phyloP scores from a whole-genome alignment of 2,329 filamentous ascomycete genomes.

The Sporothrix schenckii region DNA sequence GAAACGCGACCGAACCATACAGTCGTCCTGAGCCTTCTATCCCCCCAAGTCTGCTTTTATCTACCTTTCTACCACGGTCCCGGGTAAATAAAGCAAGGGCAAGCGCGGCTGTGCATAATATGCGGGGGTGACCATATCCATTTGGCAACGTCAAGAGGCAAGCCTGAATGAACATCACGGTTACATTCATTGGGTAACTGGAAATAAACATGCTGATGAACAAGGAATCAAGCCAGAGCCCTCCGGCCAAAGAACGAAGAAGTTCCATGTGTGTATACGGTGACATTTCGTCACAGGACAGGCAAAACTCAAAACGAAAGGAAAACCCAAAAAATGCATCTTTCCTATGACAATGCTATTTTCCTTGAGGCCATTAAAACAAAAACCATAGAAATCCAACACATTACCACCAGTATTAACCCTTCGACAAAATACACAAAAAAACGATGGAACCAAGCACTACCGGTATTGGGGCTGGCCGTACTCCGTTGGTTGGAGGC shows the following conservation, averaged over 20 bases:
- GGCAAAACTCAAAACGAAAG: too few relatives aligned
- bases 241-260: background rate
- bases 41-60: background rate
- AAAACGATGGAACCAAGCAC: background rate
- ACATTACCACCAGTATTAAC: background rate
- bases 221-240: background rate
- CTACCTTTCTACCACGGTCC: too few relatives aligned
- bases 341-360: constrained; percentile 3
- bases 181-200: background rate
- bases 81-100: constrained; percentile 1
- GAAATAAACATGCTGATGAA: background rate
- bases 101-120: constrained; percentile 5
- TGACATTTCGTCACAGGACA: background rate
- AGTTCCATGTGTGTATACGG: background rate
- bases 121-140: background rate
- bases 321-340: background rate
- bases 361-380: background rate
- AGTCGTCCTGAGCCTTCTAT: background rate
- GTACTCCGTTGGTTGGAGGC: background rate
- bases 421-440: background rate
- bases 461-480: constrained; percentile 5
- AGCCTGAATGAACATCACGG: background rate
- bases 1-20: background rate
- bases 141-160: background rate
- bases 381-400: background rate